Base-by-base conservation (phyloP, 2,329 filamentous ascomycete species). In the Emericellopsis atlantica region DNA sequence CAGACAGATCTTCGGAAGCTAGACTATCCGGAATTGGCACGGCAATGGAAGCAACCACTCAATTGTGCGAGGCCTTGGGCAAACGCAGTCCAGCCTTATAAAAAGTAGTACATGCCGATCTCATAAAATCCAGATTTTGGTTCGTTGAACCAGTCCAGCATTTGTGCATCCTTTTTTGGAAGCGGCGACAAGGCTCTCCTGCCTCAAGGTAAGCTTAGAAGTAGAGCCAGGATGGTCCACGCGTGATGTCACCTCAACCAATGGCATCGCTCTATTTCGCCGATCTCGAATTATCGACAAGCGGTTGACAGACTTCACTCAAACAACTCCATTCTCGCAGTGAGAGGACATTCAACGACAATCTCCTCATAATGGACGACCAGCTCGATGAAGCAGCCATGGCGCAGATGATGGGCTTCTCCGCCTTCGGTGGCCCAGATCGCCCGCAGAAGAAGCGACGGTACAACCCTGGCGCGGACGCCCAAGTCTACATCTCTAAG, bases 361-460 rank as follows among this genome's bases (percentile, higher is more conserved):
- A 29, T 7, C 26, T 29, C 12, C 3, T 12, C 26, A 9, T 7
- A 9, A 49, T 48, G 50, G 49, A 51, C 32, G 18, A 39, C 32
- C 43, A 49, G 32, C 47, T 45, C n/a, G 54, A 54, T 16, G 66
- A 72, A 38, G 61, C 64, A 34, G 72, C 73, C 40, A 77, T 85
- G 56, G 78, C 79, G 18, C 72, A 74, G 34, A 70, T 74, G 37
- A 81, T 88, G 78, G 84, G 84, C 46, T 88, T 88, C 59, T 72
- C 78, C 8, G 71, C 74, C 43, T 89, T 89, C 53, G 82, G 82
- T 48, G 59, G 62, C 9, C 65, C 72, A 48, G 55, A 64, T 40
- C 62, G 58, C 4, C 62, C 70, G 2, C 67, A 67, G 35, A 84
- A 83, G 57, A 83, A 82, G 56, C 72, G 81, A 45, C 80, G 79